A percentile compares a stretch with the other conserved stretches of the same genome.
Conservation (phyloP, 352 stramenopile genomes). For the Phytophthora cactorum region DNA sequence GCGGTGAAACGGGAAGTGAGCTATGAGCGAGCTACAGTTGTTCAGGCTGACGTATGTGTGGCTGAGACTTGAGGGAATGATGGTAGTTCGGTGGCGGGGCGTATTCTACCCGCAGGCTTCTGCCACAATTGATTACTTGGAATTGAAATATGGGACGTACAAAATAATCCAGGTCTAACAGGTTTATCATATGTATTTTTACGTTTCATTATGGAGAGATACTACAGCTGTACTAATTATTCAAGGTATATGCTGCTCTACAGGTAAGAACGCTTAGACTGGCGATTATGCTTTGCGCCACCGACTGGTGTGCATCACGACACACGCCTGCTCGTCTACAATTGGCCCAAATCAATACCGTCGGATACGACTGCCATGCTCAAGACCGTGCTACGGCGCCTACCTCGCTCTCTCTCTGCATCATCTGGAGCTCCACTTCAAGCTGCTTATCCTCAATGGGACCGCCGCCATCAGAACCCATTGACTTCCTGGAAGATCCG, state of each 20-base stretch:
- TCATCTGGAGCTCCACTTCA: slow-evolving; percentile 10
- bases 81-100: slow-evolving; percentile 20
- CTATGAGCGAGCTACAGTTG: too few species aligned
- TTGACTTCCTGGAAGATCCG: slow-evolving; percentile 6
- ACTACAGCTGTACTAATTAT: not conserved
- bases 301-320: slow-evolving; percentile 1
- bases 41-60: slow-evolving; percentile 4
- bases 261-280: not conserved
- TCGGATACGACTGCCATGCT: slow-evolving; percentile 13
- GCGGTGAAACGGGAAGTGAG: slow-evolving; percentile 19
- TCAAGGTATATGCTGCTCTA: not conserved
- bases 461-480: not conserved
- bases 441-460: not conserved
- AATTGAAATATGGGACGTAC: not conserved
- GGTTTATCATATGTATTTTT: not conserved
- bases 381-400: slow-evolving; percentile 22
- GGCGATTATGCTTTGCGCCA: slow-evolving; percentile 5
- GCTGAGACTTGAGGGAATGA: slow-evolving; percentile 21
- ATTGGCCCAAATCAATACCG: slow-evolving; percentile 1
- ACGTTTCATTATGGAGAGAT: too few species aligned
- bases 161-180: not conserved
- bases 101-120: slow-evolving; percentile 10
- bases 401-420: slow-evolving; percentile 1
- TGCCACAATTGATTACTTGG: slow-evolving; percentile 33
- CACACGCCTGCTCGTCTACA: slow-evolving; percentile 22